Base-by-base conservation (phyloP, 2,329 filamentous ascomycete species). In the Dendrostoma leiphaemia region DNA sequence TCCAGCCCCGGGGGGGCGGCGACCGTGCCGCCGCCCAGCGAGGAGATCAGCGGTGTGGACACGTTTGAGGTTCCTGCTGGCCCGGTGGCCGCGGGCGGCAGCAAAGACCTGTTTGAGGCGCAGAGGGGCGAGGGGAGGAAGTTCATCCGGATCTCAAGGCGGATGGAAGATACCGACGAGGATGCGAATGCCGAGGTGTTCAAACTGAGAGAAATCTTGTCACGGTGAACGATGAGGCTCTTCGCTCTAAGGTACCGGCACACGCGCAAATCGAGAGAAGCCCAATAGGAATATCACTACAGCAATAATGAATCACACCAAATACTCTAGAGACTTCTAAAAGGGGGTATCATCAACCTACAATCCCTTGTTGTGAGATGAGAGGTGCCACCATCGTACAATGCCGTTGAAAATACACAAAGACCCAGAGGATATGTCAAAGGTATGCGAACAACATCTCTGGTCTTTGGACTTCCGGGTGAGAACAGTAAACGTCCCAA, bases 41-140 rank as follows among this genome's bases (percentile, higher is more conserved):
- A 48, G 37, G 55, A 57, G 44, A 57, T 57, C 38, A 57, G 55
- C 17, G 55, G 55, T 26, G 43, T 31, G 13, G 44, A 55, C 13
- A 48, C 47, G 4, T 55, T 32, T n/a, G 48, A 48, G 10, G 23
- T 48, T 2, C 55, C 55, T 4, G 24, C 41, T 15, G 32, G 34
- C 23, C 51, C 52, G 6, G n/a, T 26, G 28, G 7, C 31, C 5
- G 35, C 12, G 15, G 35, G 19, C 15, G 37, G 21, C 4, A 28
- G 21, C 24, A 37, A 21, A 13, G 48, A 52, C 29, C 17, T 48
- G 12, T 31, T 55, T 17, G 52, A 34, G 37, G 17, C 38, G 32
- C 52, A 55, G 48, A 51, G 40, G 38, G 31, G 48, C 12, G 52
- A 55, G 32, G 56, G 48, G 26, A 58, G 23, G 32, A 55, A 24